These are phyloP conservation scores for Xylaria bambusicola DNA, from an alignment of 495 filamentous ascomycete species.

Conservation along the genomic window DNA sequence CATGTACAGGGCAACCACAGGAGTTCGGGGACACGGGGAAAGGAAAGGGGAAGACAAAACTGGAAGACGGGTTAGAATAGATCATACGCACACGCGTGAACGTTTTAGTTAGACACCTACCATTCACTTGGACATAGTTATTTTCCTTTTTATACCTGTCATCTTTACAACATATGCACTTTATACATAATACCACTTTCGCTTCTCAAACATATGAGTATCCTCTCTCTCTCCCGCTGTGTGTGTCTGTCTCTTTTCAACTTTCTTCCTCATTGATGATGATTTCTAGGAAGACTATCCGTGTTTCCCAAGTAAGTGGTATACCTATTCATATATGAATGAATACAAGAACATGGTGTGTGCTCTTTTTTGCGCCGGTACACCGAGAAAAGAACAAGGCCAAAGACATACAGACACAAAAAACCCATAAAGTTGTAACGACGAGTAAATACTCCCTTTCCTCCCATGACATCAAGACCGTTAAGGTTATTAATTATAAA, in stretches of 20 bases:
- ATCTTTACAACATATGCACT: constrained; percentile 1
- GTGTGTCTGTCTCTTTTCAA: too few species aligned
- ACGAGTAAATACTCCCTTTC: constrained; percentile 7
- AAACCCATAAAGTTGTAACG: neutral
- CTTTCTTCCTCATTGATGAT: too few species aligned
- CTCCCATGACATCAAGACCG: neutral
- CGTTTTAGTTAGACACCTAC: neutral
- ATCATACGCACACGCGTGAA: constrained; percentile 17
- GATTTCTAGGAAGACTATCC: too few species aligned
- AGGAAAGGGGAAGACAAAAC: constrained; percentile 12
- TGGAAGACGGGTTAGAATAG: constrained; percentile 3
- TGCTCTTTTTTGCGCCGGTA: constrained; percentile 12
- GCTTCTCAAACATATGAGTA: too few species aligned
- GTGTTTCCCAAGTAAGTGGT: constrained; percentile 3
- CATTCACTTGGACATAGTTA: neutral
- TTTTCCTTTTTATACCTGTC: too few species aligned
- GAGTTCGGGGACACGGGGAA: too few species aligned
- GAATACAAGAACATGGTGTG: too few species aligned
- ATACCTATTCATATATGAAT: neutral
- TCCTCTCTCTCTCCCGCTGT: too few species aligned
- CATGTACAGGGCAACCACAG: neutral
- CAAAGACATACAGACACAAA: too few species aligned
- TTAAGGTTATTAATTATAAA: neutral
- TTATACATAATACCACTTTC: constrained; percentile 18
- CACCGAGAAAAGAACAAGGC: constrained; percentile 9